phyloP scores from a whole-genome alignment of 2,329 filamentous ascomycete genomes.

The Ploettnerulaceae sp. region DNA sequence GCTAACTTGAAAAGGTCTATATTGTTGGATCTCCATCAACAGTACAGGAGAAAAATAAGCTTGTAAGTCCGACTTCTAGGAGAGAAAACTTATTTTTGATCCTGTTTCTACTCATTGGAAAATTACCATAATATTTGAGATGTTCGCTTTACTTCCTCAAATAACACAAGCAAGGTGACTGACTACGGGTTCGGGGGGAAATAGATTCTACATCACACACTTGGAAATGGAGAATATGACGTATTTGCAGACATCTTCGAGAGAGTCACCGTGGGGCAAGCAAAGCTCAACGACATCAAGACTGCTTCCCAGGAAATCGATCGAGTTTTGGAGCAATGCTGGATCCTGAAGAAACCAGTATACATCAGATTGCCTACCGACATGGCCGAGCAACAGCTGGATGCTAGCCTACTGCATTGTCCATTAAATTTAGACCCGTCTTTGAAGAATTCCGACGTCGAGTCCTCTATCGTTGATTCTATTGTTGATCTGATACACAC shows the following conservation, averaged over 20 bases:
- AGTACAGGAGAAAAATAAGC: constrained; percentile 38
- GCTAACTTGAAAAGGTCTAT: constrained; percentile 30
- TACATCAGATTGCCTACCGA: constrained; percentile 80
- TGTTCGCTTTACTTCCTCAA: no score
- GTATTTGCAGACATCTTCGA: constrained; percentile 74
- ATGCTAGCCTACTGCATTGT: constrained; percentile 63
- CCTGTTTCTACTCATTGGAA: no score
- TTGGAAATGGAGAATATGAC: constrained; percentile 71
- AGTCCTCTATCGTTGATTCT: constrained; percentile 35
- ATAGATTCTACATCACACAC: constrained; percentile 62
- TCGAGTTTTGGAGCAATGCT: constrained; percentile 67
- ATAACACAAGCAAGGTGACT: no score
- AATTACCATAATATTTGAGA: no score
- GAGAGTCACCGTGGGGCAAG: constrained; percentile 63
- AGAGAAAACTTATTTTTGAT: no score
- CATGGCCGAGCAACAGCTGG: constrained; percentile 67
- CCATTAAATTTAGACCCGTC: constrained; percentile 59
- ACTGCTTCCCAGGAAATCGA: constrained; percentile 75
- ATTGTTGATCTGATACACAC: not conserved
- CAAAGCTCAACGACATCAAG: constrained; percentile 61
- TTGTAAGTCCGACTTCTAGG: no score
- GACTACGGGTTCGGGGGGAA: no score
- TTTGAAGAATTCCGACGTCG: constrained; percentile 62
- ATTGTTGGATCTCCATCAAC: constrained; percentile 51
- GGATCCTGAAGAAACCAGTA: constrained; percentile 66